A percentile compares a stretch with the other conserved stretches of the same genome.
phyloP scores from a whole-genome alignment of 2,329 filamentous ascomycete genomes.

The Cadophora gregata region DNA sequence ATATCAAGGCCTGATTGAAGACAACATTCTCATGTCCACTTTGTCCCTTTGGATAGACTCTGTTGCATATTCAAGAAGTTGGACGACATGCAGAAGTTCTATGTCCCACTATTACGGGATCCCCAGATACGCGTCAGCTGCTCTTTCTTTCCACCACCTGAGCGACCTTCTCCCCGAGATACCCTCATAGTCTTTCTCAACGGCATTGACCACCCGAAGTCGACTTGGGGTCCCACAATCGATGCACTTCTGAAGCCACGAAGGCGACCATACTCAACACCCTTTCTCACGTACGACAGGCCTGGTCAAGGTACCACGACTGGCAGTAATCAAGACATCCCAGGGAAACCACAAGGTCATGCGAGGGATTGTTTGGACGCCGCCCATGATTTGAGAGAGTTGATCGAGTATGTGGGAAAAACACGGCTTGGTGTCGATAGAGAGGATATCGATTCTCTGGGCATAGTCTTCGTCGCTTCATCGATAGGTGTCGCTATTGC shows the following conservation, averaged over 20 bases:
- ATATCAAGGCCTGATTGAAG: not conserved
- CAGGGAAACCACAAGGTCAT: constrained; percentile 35
- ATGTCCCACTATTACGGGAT: constrained; percentile 17
- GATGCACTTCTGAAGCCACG: constrained; percentile 33
- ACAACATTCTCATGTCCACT: not conserved
- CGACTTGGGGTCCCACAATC: constrained; percentile 36
- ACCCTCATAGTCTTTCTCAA: constrained; percentile 21
- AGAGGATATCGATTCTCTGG: constrained; percentile 7
- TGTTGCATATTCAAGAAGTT: not conserved
- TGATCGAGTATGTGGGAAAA: constrained; percentile 29
- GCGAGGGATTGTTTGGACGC: constrained; percentile 34
- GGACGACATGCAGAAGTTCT: constrained; percentile 23
- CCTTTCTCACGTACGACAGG: constrained; percentile 42
- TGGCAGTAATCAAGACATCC: constrained; percentile 28
- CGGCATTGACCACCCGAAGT: constrained; percentile 31
- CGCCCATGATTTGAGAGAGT: constrained; percentile 35
- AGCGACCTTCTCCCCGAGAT: constrained; percentile 4
- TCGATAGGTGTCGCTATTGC: constrained; percentile 41
- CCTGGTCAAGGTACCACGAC: constrained; percentile 20
- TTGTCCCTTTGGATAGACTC: not conserved
- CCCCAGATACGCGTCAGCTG: constrained; percentile 17
- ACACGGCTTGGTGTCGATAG: constrained; percentile 1
- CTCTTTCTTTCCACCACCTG: constrained; percentile 11
- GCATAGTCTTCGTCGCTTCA: constrained; percentile 38
- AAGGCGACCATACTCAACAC: constrained; percentile 30